These are phyloP conservation scores for Nidularia sp. DNA, from an alignment of 768 basidiomycete genomes.

Conservation along the genomic window DNA sequence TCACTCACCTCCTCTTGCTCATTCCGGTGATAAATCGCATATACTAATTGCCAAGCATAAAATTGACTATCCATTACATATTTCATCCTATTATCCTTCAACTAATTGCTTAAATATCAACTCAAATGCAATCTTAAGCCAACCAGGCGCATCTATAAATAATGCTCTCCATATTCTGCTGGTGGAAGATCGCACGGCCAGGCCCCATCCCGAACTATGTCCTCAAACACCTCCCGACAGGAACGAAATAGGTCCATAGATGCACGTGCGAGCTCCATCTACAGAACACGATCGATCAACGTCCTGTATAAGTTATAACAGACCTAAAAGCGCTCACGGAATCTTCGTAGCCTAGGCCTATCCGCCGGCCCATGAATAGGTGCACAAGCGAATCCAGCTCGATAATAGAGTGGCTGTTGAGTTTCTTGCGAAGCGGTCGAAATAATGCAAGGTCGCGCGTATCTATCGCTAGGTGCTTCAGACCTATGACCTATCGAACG, in stretches of 20 bases:
- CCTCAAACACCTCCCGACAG: constrained; percentile 46
- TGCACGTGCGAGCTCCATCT: constrained; percentile 49
- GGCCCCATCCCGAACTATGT: constrained; percentile 31
- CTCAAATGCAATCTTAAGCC: not conserved
- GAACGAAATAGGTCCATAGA: constrained; percentile 51
- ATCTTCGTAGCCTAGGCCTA: constrained; percentile 39
- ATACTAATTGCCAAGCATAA: not conserved
- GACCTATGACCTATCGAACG: constrained; percentile 38
- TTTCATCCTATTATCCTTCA: not conserved
- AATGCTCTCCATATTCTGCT: constrained; percentile 24
- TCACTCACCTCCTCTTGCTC: too few relatives aligned
- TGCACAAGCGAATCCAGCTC: constrained; percentile 37
- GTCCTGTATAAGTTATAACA: not conserved
- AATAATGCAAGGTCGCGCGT: constrained; percentile 56
- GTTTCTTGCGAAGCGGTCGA: constrained; percentile 41
- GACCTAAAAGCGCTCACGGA: constrained; percentile 31
- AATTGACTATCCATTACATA: not conserved
- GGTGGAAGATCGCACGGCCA: constrained; percentile 53
- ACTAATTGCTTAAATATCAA: not conserved
- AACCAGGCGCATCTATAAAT: constrained; percentile 12
- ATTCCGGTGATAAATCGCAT: not conserved
- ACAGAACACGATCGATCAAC: constrained; percentile 1
- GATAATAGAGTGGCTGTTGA: constrained; percentile 30
- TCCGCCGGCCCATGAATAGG: constrained; percentile 38
- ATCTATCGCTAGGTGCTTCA: constrained; percentile 45